Conservation (phyloP, 345 rosid genomes). For the Salix udensis region DNA sequence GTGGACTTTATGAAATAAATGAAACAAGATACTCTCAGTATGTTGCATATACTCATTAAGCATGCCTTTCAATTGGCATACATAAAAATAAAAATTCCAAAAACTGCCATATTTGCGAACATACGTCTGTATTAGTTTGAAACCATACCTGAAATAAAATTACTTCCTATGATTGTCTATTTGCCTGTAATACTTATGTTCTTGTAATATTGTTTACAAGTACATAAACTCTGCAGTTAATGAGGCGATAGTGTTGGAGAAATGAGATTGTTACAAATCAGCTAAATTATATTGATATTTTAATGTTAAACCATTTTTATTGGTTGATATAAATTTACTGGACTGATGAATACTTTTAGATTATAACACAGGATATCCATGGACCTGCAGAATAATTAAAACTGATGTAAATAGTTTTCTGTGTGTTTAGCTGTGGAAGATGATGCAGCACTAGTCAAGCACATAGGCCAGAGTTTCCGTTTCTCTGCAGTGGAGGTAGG, state of each 20-base stretch:
- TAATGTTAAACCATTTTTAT: neutral
- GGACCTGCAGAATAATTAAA: neutral
- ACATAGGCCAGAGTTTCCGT: slow-evolving; percentile 82
- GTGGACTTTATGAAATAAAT: neutral
- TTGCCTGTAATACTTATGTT: neutral
- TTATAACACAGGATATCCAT: neutral
- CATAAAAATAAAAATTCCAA: neutral
- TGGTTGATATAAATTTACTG: neutral
- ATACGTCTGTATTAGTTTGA: neutral
- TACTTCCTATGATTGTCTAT: neutral
- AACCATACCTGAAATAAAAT: neutral
- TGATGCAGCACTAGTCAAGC: slow-evolving; percentile 72
- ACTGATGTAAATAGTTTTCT: neutral
- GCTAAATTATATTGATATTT: neutral
- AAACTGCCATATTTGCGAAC: neutral
- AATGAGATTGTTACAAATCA: neutral
- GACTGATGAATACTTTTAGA: neutral
- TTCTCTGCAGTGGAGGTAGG: slow-evolving; percentile 75
- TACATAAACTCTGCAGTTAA: neutral
- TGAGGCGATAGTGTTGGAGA: neutral
- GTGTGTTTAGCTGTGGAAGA: slow-evolving; percentile 66
- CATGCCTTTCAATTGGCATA: neutral
- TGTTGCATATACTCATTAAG: neutral
- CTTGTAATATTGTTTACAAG: neutral
- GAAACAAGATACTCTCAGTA: too few species aligned